These are phyloP conservation scores for Calonectria pteridis DNA, from an alignment of 2,329 filamentous ascomycete genomes.

Conservation along the genomic window DNA sequence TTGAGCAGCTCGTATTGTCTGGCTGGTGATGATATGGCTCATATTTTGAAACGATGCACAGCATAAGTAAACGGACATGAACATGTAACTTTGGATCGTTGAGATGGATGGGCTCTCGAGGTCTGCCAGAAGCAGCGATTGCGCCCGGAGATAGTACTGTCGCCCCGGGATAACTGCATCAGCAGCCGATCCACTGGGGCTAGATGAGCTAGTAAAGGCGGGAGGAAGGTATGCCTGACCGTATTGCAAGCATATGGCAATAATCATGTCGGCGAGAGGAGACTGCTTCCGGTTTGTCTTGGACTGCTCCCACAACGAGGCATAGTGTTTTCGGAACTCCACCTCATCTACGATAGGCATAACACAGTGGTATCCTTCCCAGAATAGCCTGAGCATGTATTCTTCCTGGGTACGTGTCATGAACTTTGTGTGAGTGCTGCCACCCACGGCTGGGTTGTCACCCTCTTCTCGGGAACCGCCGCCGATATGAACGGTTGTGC, in stretches of 20 bases:
- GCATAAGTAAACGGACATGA: slow-evolving; percentile 60
- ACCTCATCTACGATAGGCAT: slow-evolving; percentile 57
- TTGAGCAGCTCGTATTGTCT: slow-evolving; percentile 59
- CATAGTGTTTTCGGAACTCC: slow-evolving; percentile 58
- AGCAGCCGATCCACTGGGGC: slow-evolving; percentile 20
- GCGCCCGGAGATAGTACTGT: slow-evolving; percentile 61
- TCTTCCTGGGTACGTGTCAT: slow-evolving; percentile 58
- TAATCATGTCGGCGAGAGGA: slow-evolving; percentile 63
- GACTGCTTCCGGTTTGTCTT: slow-evolving; percentile 55
- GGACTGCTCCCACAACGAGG: slow-evolving; percentile 53
- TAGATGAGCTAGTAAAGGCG: background rate
- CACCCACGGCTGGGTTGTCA: background rate
- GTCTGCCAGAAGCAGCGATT: slow-evolving; percentile 57
- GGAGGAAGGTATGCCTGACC: slow-evolving; percentile 45
- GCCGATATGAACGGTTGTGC: slow-evolving; percentile 18
- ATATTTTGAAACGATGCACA: slow-evolving; percentile 63
- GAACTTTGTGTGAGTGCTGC: background rate
- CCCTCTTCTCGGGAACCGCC: background rate
- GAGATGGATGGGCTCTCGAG: slow-evolving; percentile 61
- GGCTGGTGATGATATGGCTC: slow-evolving; percentile 54
- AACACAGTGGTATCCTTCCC: slow-evolving; percentile 57
- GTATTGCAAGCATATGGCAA: slow-evolving; percentile 65
- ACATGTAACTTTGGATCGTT: slow-evolving; percentile 62
- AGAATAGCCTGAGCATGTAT: slow-evolving; percentile 60
- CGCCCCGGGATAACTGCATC: slow-evolving; percentile 59